These are phyloP conservation scores for Adansonia digitata DNA, from an alignment of 345 rosid species.

Conservation along the genomic window DNA sequence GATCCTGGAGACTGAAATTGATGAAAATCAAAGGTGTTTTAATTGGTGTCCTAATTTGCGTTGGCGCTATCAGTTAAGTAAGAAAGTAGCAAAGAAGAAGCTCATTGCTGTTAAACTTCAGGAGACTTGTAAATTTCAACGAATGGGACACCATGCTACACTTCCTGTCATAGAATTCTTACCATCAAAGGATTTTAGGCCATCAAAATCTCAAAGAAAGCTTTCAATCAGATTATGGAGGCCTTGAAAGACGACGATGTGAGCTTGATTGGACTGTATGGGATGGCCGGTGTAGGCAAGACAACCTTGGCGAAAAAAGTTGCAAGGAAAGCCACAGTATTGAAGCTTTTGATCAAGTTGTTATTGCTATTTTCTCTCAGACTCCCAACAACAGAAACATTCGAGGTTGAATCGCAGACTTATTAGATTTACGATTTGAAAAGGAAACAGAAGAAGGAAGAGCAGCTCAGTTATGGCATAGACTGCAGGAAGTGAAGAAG, in stretches of 20 bases:
- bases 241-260: not conserved
- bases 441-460: not conserved
- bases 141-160: not conserved
- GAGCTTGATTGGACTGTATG: not conserved
- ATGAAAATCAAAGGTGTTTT: not conserved
- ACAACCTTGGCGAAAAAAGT: not conserved
- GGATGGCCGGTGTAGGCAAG: not conserved
- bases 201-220: not conserved
- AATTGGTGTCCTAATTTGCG: not conserved
- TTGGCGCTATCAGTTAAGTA: not conserved
- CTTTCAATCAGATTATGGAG: not conserved
- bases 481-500: not conserved
- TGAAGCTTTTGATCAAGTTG: not conserved
- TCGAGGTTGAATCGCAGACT: not conserved
- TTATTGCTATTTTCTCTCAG: not conserved
- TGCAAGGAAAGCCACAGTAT: not conserved
- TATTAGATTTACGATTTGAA: not conserved
- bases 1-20: not conserved
- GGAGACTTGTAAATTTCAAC: not conserved
- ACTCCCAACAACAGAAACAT: not conserved
- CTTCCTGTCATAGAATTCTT: not conserved
- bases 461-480: slow-evolving; percentile 2
- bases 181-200: not conserved
- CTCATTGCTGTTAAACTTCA: not conserved
- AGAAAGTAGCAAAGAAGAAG: not conserved